Conservation (phyloP, 169 alveolate species). For the Cardiosporidium cionae region DNA sequence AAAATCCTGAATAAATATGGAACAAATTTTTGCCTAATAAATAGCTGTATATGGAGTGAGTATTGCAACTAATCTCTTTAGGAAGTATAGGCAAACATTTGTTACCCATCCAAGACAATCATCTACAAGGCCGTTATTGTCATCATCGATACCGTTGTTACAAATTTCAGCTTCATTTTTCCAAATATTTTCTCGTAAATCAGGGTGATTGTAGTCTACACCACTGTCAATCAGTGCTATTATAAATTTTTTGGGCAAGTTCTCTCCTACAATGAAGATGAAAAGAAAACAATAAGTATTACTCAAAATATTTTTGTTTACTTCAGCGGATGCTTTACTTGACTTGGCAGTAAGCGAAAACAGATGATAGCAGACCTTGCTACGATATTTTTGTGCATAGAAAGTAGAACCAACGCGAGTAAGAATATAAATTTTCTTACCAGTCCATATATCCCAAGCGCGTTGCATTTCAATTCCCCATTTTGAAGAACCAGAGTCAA, state of each 20-base stretch:
- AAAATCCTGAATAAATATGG: slow-evolving; percentile 37
- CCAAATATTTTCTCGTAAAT: slow-evolving; percentile 47
- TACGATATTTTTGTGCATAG: neutral
- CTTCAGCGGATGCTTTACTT: neutral
- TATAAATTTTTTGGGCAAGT: slow-evolving; percentile 3
- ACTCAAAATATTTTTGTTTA: neutral
- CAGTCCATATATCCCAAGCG: slow-evolving; percentile 42
- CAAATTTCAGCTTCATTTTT: slow-evolving; percentile 45
- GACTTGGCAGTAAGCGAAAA: neutral
- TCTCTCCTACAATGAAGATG: neutral
- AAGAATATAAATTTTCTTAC: neutral
- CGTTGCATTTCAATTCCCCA: slow-evolving; percentile 38
- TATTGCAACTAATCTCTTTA: neutral
- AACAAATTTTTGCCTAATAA: neutral
- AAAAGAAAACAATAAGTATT: too few species aligned
- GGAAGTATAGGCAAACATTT: neutral
- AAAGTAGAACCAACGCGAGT: neutral
- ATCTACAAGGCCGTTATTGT: slow-evolving; percentile 50
- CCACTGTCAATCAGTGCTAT: slow-evolving; percentile 58
- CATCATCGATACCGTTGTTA: slow-evolving; percentile 46
- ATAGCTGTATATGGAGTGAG: neutral
- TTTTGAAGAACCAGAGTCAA: slow-evolving; percentile 20
- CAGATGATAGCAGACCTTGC: neutral
- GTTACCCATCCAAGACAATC: slow-evolving; percentile 59
- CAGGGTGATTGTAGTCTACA: slow-evolving; percentile 53